A percentile compares a stretch with the other conserved stretches of the same genome.
Evolutionary conservation across 1,284 basidiomycete genomes (phyloP).

Genomic region (Sporisorium sorghi): DNA sequence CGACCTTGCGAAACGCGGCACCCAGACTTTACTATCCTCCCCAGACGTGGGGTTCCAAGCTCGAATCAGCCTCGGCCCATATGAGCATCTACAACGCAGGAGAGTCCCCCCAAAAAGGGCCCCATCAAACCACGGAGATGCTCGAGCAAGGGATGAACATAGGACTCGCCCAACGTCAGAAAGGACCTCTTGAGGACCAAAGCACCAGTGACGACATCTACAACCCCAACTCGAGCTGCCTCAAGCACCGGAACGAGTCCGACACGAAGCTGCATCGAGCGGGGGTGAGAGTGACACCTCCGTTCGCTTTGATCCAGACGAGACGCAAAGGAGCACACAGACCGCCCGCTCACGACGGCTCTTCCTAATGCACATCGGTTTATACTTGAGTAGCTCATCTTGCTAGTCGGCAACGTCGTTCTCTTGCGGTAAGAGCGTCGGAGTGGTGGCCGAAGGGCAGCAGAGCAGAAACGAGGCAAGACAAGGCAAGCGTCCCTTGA

Average conservation of each 20-base stretch:
- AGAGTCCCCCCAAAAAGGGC: slow-evolving; percentile 31
- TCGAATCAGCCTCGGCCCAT: slow-evolving; percentile 42
- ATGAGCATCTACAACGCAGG: slow-evolving; percentile 45
- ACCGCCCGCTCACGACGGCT: slow-evolving; percentile 69
- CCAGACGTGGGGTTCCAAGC: slow-evolving; percentile 49
- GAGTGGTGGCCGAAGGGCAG: background rate
- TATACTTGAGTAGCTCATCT: slow-evolving; percentile 65
- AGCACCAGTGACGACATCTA: slow-evolving; percentile 40
- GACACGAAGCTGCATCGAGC: slow-evolving; percentile 26
- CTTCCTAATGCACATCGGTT: slow-evolving; percentile 68
- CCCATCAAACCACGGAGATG: slow-evolving; percentile 47
- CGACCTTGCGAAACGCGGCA: slow-evolving; percentile 57
- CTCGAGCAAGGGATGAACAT: slow-evolving; percentile 53
- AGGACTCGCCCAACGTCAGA: slow-evolving; percentile 47
- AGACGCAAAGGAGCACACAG: slow-evolving; percentile 58
- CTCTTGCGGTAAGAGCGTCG: background rate
- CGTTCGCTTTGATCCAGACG: slow-evolving; percentile 33
- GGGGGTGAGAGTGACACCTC: slow-evolving; percentile 18
- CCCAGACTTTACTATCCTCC: slow-evolving; percentile 47
- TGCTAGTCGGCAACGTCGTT: slow-evolving; percentile 38
- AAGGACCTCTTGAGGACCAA: slow-evolving; percentile 35
- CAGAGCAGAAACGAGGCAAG: slow-evolving; percentile 12
- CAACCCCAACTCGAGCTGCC: slow-evolving; percentile 15
- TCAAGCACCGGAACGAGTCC: slow-evolving; percentile 29
- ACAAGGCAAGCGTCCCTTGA: slow-evolving; percentile 14